A percentile compares a stretch with the other conserved stretches of the same genome.
These are phyloP conservation scores for Choiromyces venosus DNA, from an alignment of 495 filamentous ascomycete genomes.

Conservation along the genomic window DNA sequence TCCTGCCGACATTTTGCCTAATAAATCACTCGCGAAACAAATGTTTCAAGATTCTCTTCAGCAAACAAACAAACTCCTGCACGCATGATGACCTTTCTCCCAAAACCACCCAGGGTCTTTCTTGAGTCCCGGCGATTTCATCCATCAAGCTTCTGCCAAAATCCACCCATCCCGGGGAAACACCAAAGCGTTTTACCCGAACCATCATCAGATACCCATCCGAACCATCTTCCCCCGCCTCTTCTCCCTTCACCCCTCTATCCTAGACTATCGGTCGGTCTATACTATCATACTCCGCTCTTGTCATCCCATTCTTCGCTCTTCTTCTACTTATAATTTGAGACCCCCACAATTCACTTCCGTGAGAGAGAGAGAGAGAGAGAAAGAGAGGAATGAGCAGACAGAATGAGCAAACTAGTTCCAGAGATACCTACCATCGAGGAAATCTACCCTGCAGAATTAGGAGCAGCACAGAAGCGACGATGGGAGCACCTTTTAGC, in stretches of 20 bases:
- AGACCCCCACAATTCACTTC: neutral
- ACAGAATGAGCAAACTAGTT: conserved; percentile 55
- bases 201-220: too few species aligned
- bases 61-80: neutral
- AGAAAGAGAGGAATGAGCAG: conserved; percentile 39
- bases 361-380: neutral
- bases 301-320: neutral
- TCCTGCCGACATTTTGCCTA: too few species aligned
- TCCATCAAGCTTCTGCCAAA: neutral
- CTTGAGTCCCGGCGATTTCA: neutral
- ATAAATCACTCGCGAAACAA: too few species aligned
- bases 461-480: conserved; percentile 51
- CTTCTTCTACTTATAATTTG: neutral
- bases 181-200: neutral
- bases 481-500: conserved; percentile 69
- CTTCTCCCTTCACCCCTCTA: neutral
- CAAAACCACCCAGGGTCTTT: neutral
- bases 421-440: conserved; percentile 55
- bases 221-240: neutral
- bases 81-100: neutral
- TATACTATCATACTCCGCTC: neutral
- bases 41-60: too few species aligned
- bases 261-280: too few species aligned
- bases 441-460: conserved; percentile 65
- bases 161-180: neutral